A percentile compares a stretch with the other conserved stretches of the same genome.
These are phyloP conservation scores for Rosellinia necatrix DNA, from an alignment of 2,329 filamentous ascomycete species.

Conservation along the genomic window DNA sequence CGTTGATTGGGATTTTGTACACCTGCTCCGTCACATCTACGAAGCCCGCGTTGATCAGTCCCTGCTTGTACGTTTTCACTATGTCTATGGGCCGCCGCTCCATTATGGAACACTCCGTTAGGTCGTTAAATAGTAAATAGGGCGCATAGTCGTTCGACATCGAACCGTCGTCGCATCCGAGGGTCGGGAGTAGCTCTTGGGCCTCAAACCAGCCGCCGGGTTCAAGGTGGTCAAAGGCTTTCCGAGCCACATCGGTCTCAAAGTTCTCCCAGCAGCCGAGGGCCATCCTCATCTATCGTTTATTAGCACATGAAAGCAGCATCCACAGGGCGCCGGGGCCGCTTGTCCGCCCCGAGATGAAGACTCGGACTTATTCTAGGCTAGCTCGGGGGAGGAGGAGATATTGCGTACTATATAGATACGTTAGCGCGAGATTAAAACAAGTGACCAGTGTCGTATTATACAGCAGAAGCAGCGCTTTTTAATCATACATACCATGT, in stretches of 20 bases:
- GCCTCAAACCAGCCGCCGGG: conserved; percentile 62
- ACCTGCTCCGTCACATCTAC: conserved; percentile 54
- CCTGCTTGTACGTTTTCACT: conserved; percentile 42
- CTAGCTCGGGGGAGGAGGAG: background rate
- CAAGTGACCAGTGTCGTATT: background rate
- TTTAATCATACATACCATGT: conserved; percentile 40
- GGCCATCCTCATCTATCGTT: conserved; percentile 48
- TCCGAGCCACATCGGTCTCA: conserved; percentile 54
- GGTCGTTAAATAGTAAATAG: conserved; percentile 47
- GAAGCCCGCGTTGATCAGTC: conserved; percentile 56
- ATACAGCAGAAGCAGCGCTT: no score
- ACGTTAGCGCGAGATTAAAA: background rate
- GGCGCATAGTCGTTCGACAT: conserved; percentile 46
- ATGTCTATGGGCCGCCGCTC: conserved; percentile 47
- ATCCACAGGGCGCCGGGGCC: background rate
- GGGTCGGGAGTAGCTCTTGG: conserved; percentile 50
- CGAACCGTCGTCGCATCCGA: conserved; percentile 52
- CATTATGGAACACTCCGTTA: conserved; percentile 45
- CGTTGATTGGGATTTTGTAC: conserved; percentile 56
- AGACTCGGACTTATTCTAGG: background rate
- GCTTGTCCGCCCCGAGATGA: background rate
- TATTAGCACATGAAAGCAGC: background rate
- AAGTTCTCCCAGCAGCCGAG: conserved; percentile 56
- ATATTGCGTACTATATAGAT: background rate
- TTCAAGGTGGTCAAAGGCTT: conserved; percentile 53